phyloP scores from a whole-genome alignment of 2,329 filamentous ascomycete species.

The Verticillium dahliae region DNA sequence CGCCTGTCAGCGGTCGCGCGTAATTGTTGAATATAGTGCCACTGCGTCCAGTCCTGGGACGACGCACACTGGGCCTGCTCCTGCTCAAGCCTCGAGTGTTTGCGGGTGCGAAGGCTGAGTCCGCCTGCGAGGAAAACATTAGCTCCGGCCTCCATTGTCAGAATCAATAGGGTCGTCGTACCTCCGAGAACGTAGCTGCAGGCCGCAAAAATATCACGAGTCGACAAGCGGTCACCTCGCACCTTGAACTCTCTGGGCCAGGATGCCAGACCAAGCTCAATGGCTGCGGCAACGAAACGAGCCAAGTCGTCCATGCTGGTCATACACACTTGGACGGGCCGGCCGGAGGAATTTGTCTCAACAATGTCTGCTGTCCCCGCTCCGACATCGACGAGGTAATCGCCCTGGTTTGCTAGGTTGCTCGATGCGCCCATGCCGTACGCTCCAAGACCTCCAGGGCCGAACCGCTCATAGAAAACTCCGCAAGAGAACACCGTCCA shows the following conservation, averaged over 20 bases:
- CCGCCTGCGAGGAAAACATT: conserved; percentile 21
- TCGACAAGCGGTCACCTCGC: conserved; percentile 57
- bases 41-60: conserved; percentile 38
- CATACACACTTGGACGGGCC: conserved; percentile 53
- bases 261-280: conserved; percentile 50
- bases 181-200: conserved; percentile 43
- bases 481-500: conserved; percentile 70
- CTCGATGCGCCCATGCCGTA: conserved; percentile 53
- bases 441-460: conserved; percentile 55
- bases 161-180: conserved; percentile 18
- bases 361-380: conserved; percentile 54
- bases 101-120: conserved; percentile 29
- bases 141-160: neutral
- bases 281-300: conserved; percentile 62
- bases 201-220: conserved; percentile 50
- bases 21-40: conserved; percentile 52
- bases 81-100: conserved; percentile 27
- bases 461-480: conserved; percentile 70
- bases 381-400: conserved; percentile 60
- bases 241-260: conserved; percentile 68
- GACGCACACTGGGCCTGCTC: conserved; percentile 24
- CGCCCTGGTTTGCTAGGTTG: conserved; percentile 49
- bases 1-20: conserved; percentile 62
- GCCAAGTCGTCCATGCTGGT: conserved; percentile 66
- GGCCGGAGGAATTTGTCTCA: conserved; percentile 41